Percentiles rank a stretch among this genome's conserved stretches.
Evolutionary conservation across 2,329 filamentous ascomycete genomes (phyloP).

Genomic region (Aspergillus luchuensis): DNA sequence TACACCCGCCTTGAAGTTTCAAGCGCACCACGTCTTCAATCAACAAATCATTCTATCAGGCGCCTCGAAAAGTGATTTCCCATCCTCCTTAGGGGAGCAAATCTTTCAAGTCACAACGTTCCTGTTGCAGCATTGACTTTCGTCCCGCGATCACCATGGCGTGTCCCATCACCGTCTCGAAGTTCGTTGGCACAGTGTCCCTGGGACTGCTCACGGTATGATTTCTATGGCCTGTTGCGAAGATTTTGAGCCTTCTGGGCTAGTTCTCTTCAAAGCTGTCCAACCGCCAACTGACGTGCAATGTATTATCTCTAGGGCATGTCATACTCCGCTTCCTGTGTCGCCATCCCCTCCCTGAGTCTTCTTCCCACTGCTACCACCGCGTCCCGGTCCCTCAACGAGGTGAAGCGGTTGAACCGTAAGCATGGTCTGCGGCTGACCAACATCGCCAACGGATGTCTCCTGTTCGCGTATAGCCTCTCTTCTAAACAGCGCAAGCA

Average conservation of each 20-base stretch:
- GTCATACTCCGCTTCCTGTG: conserved; percentile 77
- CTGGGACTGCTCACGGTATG: conserved; percentile 82
- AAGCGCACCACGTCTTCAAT: neutral
- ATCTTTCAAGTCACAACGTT: neutral
- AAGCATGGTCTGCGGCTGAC: conserved; percentile 69
- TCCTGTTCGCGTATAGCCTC: conserved; percentile 75
- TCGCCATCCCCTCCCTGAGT: conserved; percentile 79
- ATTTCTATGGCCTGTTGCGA: neutral
- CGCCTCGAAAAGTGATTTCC: neutral
- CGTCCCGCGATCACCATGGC: conserved; percentile 56
- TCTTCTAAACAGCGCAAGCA: conserved; percentile 76
- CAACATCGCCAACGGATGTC: conserved; percentile 67
- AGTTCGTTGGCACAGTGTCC: conserved; percentile 90
- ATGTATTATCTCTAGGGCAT: conserved; percentile 64
- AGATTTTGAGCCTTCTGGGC: neutral
- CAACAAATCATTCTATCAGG: neutral
- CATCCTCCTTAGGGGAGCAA: neutral
- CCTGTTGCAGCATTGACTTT: neutral
- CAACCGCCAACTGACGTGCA: conserved; percentile 15
- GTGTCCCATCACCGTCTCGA: conserved; percentile 73
- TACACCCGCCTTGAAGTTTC: neutral
- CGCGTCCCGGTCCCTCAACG: conserved; percentile 70
- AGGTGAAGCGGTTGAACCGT: conserved; percentile 64
- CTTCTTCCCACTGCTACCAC: conserved; percentile 73
- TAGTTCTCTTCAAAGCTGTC: neutral